A percentile compares a stretch with the other conserved stretches of the same genome.
Evolutionary conservation across 805 yeast species (phyloP).

Genomic region (Peterozyma xylosa): DNA sequence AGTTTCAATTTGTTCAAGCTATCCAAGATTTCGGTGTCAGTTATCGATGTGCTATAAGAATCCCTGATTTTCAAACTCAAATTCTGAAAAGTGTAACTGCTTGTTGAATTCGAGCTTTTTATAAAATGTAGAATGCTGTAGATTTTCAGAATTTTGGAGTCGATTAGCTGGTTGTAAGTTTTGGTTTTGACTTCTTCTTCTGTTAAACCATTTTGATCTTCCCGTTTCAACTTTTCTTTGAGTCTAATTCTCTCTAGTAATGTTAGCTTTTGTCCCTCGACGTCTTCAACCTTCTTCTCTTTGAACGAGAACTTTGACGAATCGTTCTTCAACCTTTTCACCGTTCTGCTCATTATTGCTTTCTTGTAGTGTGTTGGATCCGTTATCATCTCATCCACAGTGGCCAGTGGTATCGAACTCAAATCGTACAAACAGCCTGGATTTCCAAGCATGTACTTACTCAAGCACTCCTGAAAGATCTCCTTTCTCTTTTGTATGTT

Average conservation of each 20-base stretch:
- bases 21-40: slow-evolving; percentile 12
- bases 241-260: slow-evolving; percentile 30
- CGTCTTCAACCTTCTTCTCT: slow-evolving; percentile 15
- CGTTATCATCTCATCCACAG: neutral
- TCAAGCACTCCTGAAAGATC: neutral
- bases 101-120: slow-evolving; percentile 14
- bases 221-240: slow-evolving; percentile 22
- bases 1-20: slow-evolving; percentile 6
- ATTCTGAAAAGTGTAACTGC: slow-evolving; percentile 4
- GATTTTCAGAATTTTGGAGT: slow-evolving; percentile 13
- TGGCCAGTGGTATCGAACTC: slow-evolving; percentile 1
- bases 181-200: neutral
- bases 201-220: slow-evolving; percentile 1
- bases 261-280: slow-evolving; percentile 13
- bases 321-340: slow-evolving; percentile 21
- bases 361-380: slow-evolving; percentile 2
- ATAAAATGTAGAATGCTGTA: slow-evolving; percentile 16
- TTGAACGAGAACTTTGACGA: slow-evolving; percentile 28
- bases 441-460: neutral
- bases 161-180: slow-evolving; percentile 5
- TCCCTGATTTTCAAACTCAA: slow-evolving; percentile 15
- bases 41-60: slow-evolving; percentile 12
- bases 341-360: neutral
- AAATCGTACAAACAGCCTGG: neutral
- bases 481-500: slow-evolving; percentile 1